Evolutionary conservation across 2,329 filamentous ascomycete species (phyloP).

Genomic region (Lojkania enalia): DNA sequence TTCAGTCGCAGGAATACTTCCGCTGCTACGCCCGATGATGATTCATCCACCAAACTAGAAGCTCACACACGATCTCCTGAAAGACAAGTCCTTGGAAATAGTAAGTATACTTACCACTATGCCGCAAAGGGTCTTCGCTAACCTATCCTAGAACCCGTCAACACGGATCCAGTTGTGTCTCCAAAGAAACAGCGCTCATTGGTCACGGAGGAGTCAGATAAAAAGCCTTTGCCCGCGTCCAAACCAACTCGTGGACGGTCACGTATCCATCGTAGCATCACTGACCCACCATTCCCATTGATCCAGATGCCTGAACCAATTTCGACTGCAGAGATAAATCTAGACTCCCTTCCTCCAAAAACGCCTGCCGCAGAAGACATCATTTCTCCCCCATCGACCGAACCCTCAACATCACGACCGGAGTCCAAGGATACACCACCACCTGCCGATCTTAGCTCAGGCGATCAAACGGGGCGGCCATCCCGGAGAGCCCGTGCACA

Average conservation of each 20-base stretch:
- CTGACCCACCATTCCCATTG: conserved; percentile 23
- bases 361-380: conserved; percentile 44
- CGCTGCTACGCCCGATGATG: conserved; percentile 6
- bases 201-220: conserved; percentile 30
- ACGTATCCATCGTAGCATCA: conserved; percentile 29
- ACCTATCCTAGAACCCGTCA: conserved; percentile 51
- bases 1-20: conserved; percentile 48
- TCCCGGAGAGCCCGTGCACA: conserved; percentile 51
- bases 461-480: conserved; percentile 43
- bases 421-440: conserved; percentile 50
- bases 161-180: conserved; percentile 51
- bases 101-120: conserved; percentile 37
- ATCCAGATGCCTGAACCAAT: conserved; percentile 22
- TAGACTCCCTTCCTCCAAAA: conserved; percentile 45
- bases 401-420: conserved; percentile 44
- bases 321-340: conserved; percentile 28
- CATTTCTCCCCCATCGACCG: conserved; percentile 51
- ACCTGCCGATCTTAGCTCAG: conserved; percentile 44
- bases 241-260: conserved; percentile 26
- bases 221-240: conserved; percentile 25
- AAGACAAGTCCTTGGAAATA: conserved; percentile 48
- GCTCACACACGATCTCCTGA: conserved; percentile 24
- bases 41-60: conserved; percentile 16
- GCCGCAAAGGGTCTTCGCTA: conserved; percentile 7
- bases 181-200: conserved; percentile 45